Evolutionary conservation across 352 stramenopile species (phyloP).

Genomic region (Globisporangium perplexum): DNA sequence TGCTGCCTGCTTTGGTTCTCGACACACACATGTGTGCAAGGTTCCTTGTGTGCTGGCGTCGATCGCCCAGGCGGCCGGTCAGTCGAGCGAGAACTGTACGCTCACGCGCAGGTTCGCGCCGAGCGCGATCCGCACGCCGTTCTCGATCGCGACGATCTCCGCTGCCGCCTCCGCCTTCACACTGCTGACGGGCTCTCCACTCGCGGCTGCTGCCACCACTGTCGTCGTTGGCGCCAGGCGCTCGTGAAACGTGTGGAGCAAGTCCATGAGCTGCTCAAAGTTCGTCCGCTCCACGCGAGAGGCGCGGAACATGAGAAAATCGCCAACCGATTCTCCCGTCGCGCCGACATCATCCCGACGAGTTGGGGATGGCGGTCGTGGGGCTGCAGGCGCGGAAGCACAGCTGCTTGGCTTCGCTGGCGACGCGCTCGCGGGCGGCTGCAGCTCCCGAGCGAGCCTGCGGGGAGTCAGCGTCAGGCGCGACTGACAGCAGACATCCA

Average conservation of each 20-base stretch:
- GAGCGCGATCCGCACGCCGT: conserved; percentile 30
- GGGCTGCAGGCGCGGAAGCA: not conserved
- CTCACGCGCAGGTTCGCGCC: conserved; percentile 32
- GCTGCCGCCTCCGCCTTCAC: not conserved
- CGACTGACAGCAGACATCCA: not conserved
- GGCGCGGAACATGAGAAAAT: conserved; percentile 50
- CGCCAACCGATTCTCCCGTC: conserved; percentile 21
- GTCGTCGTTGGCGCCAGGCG: conserved; percentile 9
- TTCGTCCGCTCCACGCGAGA: conserved; percentile 30
- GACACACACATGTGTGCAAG: conserved; percentile 1
- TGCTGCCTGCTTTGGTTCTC: too few relatives aligned
- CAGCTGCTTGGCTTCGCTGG: not conserved
- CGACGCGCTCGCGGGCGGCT: not conserved
- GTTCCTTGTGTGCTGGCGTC: too few relatives aligned
- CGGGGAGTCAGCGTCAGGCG: not conserved
- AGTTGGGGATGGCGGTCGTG: not conserved
- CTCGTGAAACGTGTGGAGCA: conserved; percentile 36
- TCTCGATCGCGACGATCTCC: conserved; percentile 18
- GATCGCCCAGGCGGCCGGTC: too few relatives aligned
- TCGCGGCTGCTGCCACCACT: too few relatives aligned
- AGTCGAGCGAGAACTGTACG: conserved; percentile 37
- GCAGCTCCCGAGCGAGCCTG: conserved; percentile 4
- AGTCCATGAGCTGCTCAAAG: conserved; percentile 57
- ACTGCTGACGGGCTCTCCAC: too few relatives aligned
- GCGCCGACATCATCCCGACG: not conserved